These are phyloP conservation scores for Alternaria brassicae DNA, from an alignment of 2,329 filamentous ascomycete species.

Conservation along the genomic window DNA sequence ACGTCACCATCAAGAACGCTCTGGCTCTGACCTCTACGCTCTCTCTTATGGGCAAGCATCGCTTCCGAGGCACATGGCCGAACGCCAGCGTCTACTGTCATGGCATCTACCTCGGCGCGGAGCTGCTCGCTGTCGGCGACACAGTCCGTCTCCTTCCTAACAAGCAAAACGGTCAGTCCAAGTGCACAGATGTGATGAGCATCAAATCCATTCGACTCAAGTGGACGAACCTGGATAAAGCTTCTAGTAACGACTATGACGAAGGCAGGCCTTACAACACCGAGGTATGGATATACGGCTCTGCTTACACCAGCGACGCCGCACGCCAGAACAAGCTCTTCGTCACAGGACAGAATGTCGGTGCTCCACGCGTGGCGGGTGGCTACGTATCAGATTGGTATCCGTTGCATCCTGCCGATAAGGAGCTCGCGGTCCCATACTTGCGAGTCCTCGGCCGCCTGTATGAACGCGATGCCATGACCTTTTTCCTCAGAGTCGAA, in stretches of 20 bases:
- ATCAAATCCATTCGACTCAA: constrained; percentile 62
- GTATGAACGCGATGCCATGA: constrained; percentile 60
- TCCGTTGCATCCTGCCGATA: constrained; percentile 52
- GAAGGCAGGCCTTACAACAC: constrained; percentile 57
- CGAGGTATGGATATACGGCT: constrained; percentile 58
- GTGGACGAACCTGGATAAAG: constrained; percentile 57
- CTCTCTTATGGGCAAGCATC: constrained; percentile 60
- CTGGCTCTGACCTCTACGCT: constrained; percentile 61
- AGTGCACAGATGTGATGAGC: constrained; percentile 60
- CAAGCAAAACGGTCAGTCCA: constrained; percentile 12
- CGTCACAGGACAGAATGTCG: constrained; percentile 17
- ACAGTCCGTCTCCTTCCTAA: constrained; percentile 57
- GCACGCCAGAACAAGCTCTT: constrained; percentile 41
- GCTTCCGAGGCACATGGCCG: constrained; percentile 63
- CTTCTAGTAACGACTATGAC: constrained; percentile 56
- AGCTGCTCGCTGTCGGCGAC: constrained; percentile 63
- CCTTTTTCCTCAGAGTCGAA: constrained; percentile 52
- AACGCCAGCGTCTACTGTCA: constrained; percentile 60
- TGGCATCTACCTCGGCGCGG: constrained; percentile 64
- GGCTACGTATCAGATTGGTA: constrained; percentile 62
- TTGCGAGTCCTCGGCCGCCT: constrained; percentile 62
- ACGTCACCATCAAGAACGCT: constrained; percentile 63
- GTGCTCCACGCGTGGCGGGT: constrained; percentile 28
- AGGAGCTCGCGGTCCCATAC: constrained; percentile 57
- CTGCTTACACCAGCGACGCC: constrained; percentile 54